Evolutionary conservation across 2,329 filamentous ascomycete genomes (phyloP), one percentile per base, ranked within the genome.

Genomic region (Verticillium nubilum): DNA sequence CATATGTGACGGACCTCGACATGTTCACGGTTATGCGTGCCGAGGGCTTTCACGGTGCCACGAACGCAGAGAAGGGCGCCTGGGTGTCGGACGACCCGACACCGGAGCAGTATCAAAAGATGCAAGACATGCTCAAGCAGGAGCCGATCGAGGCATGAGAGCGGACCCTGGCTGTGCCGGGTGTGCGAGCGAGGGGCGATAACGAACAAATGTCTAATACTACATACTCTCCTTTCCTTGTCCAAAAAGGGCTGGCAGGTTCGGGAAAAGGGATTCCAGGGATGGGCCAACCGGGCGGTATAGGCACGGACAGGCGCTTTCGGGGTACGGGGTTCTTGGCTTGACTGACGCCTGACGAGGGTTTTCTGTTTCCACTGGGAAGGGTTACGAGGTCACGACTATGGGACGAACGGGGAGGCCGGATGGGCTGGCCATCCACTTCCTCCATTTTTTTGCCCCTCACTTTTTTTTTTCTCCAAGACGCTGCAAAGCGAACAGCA

Each of bases 1-100:
- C 85, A 1, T 98, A 96, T 71, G 88, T 97, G 42, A 98, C 94
- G 6, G 95, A 98, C 70, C 81, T 99, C 52, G 95, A 98, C 70
- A 86, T 97, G 56, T 89, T 95, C 78, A 97, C 93, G 2, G 74
- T 98, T 71, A 89, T 90, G 73, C 86, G 94, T 31, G 92, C 93
- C n/a, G 86, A 96, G 66, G 94, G 89, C 28, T 88, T 98, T 69
- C 87, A 88, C 66, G 82, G 81, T 62, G 89, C 92, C 5, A 94
- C 89, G 0, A 86, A 90, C 1, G 91, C 94, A 66, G 93, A 97
- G 80, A 93, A 92, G 73, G 94, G 93, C 1, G 83, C 87, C 7
- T 97, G 91, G 91, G 75, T 92, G 59, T 86, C 86, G 0, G 88
- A 92, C 63, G 89, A 91, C 69, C 84, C 87, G 3, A 85, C 81